These are phyloP conservation scores for Peribolospora baueri DNA, from an alignment of 768 basidiomycete species.

Conservation along the genomic window DNA sequence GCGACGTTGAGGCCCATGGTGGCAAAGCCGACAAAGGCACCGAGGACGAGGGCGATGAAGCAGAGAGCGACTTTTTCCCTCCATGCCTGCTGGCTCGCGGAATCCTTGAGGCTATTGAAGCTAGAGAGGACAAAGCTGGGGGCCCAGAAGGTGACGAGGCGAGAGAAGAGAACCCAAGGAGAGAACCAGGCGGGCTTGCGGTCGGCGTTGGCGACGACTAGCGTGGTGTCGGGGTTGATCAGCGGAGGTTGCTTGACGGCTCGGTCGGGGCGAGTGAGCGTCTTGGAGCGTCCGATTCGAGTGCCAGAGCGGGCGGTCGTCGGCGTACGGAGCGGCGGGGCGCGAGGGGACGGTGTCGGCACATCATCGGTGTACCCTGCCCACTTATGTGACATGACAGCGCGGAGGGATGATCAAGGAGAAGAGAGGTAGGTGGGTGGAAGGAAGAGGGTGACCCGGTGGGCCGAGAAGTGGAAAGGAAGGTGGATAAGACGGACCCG, in stretches of 20 bases:
- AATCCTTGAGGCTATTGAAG: conserved; percentile 57
- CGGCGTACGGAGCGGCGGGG: conserved; percentile 25
- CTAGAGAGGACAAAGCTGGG: conserved; percentile 49
- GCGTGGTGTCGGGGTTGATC: conserved; percentile 48
- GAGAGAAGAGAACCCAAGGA: conserved; percentile 61
- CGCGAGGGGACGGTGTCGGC: conserved; percentile 40
- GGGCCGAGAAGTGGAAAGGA: too few species aligned
- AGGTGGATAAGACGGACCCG: too few species aligned
- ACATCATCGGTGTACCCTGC: conserved; percentile 15
- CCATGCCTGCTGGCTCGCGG: conserved; percentile 66
- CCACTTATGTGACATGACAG: too few species aligned
- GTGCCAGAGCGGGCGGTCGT: conserved; percentile 18
- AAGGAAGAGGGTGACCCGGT: too few species aligned
- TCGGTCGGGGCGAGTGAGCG: conserved; percentile 84
- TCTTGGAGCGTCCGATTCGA: conserved; percentile 70
- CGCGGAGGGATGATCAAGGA: too few species aligned
- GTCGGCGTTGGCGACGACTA: conserved; percentile 3
- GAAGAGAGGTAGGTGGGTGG: too few species aligned
- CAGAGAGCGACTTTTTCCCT: conserved; percentile 89
- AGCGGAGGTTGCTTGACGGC: conserved; percentile 80
- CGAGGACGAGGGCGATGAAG: conserved; percentile 55
- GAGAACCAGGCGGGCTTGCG: conserved; percentile 13
- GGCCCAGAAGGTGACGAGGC: conserved; percentile 70
- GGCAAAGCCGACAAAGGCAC: conserved; percentile 58
- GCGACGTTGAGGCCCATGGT: conserved; percentile 86